These are phyloP conservation scores for Lentithecium fluviatile DNA, from an alignment of 495 filamentous ascomycete species.

Conservation along the genomic window DNA sequence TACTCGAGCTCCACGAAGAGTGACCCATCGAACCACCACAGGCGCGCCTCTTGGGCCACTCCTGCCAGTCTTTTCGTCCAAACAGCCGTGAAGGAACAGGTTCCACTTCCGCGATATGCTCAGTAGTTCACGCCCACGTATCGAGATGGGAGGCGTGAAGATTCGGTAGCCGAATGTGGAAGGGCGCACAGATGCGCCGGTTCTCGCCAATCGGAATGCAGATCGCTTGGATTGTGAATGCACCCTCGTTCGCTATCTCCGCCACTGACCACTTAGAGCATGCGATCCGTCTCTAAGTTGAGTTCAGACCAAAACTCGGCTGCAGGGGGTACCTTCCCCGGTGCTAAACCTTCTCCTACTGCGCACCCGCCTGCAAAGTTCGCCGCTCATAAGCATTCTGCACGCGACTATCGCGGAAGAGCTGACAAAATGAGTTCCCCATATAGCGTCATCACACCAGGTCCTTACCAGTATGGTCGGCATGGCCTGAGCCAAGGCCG, in stretches of 20 bases:
- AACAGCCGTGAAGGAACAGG: too few relatives aligned
- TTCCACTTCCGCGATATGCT: too few relatives aligned
- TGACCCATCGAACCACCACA: too few relatives aligned
- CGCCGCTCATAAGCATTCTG: constrained; percentile 6
- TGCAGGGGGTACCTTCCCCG: constrained; percentile 32
- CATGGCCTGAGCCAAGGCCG: constrained; percentile 7
- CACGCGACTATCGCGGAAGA: constrained; percentile 29
- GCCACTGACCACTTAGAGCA: constrained; percentile 18
- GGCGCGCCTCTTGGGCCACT: too few relatives aligned
- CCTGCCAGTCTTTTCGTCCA: too few relatives aligned
- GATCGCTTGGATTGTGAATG: constrained; percentile 15
- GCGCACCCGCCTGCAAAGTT: constrained; percentile 4
- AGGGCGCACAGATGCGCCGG: constrained; percentile 18
- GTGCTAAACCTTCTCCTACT: constrained; percentile 17
- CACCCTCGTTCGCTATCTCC: constrained; percentile 11
- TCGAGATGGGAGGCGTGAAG: constrained; percentile 9
- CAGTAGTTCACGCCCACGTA: background rate
- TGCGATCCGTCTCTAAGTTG: background rate
- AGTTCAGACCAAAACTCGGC: constrained; percentile 20
- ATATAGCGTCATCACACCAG: constrained; percentile 11
- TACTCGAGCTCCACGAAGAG: constrained; percentile 12
- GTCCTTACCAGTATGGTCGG: background rate
- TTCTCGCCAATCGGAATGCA: constrained; percentile 30
- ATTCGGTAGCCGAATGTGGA: constrained; percentile 17
- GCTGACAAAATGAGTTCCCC: constrained; percentile 18